phyloP scores from a whole-genome alignment of 140 eudicot species.

The Erigeron philadelphicus region DNA sequence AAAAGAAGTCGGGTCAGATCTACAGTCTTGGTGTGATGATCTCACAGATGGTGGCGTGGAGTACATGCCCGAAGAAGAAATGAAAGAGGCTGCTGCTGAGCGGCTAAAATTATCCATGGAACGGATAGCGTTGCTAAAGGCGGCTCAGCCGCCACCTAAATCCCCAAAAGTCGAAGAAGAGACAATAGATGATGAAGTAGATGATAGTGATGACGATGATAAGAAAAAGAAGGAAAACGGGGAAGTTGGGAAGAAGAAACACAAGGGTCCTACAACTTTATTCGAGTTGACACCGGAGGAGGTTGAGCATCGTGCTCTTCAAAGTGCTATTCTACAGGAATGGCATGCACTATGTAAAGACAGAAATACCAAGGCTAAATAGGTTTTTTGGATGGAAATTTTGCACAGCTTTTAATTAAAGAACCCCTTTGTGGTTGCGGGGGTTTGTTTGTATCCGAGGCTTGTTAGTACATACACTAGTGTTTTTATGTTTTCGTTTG shows the following conservation, averaged over 20 bases:
- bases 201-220: conserved; percentile 33
- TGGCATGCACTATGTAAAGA: conserved; percentile 86
- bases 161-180: conserved; percentile 47
- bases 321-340: conserved; percentile 72
- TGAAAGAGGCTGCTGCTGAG: conserved; percentile 75
- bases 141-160: conserved; percentile 77
- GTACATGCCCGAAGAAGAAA: conserved; percentile 92
- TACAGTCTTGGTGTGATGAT: conserved; percentile 82
- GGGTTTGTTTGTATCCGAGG: conserved; percentile 26
- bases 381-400: conserved; percentile 22
- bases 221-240: conserved; percentile 31
- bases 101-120: conserved; percentile 71
- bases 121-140: conserved; percentile 73
- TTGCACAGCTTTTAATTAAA: conserved; percentile 15
- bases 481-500: conserved; percentile 12
- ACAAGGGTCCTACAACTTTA: conserved; percentile 68
- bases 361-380: conserved; percentile 48
- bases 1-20: conserved; percentile 77
- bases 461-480: neutral
- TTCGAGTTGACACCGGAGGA: conserved; percentile 77
- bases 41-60: conserved; percentile 83
- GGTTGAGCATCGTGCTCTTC: conserved; percentile 90
- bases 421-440: conserved; percentile 15
- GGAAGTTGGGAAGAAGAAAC: conserved; percentile 37
- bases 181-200: conserved; percentile 34